Evolutionary conservation across 1,284 basidiomycete species (phyloP).

Genomic region (Ganoderma meredithae): DNA sequence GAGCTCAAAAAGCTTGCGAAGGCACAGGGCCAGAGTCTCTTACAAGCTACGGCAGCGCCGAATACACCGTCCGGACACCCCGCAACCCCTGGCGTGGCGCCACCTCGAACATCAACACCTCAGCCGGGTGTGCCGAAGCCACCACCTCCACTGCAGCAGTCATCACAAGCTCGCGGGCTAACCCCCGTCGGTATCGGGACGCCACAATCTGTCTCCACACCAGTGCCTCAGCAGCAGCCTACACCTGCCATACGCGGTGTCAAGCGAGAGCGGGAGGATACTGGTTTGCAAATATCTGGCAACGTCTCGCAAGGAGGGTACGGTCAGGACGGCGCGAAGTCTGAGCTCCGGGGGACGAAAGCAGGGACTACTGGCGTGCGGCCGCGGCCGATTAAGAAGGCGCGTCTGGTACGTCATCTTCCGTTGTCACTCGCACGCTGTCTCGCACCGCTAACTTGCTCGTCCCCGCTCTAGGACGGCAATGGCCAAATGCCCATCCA

Average conservation of each 20-base stretch:
- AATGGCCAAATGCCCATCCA: constrained; percentile 33
- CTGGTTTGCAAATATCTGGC: constrained; percentile 30
- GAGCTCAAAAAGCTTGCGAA: constrained; percentile 76
- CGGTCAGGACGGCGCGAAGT: constrained; percentile 37
- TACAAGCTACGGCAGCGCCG: constrained; percentile 34
- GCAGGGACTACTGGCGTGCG: constrained; percentile 55
- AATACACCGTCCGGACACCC: constrained; percentile 41
- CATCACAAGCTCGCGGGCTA: constrained; percentile 44
- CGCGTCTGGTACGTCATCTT: constrained; percentile 65
- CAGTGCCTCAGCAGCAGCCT: constrained; percentile 36
- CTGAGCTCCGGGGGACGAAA: constrained; percentile 47
- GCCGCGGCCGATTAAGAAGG: constrained; percentile 79
- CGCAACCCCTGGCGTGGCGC: constrained; percentile 36
- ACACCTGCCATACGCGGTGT: constrained; percentile 48
- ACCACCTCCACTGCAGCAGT: constrained; percentile 25
- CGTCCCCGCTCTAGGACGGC: constrained; percentile 25
- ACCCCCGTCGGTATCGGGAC: constrained; percentile 42
- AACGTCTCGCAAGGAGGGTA: constrained; percentile 41
- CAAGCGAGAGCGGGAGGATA: constrained; percentile 51
- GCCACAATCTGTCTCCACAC: constrained; percentile 48
- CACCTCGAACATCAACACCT: constrained; percentile 40
- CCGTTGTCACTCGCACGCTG: background rate
- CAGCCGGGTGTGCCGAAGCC: constrained; percentile 32
- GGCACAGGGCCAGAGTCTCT: constrained; percentile 55
- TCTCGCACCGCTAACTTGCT: constrained; percentile 11